Percentiles rank a stretch among this genome's conserved stretches.
Conservation (phyloP, 73 alveolate species). For the Blepharisma japonicum region DNA sequence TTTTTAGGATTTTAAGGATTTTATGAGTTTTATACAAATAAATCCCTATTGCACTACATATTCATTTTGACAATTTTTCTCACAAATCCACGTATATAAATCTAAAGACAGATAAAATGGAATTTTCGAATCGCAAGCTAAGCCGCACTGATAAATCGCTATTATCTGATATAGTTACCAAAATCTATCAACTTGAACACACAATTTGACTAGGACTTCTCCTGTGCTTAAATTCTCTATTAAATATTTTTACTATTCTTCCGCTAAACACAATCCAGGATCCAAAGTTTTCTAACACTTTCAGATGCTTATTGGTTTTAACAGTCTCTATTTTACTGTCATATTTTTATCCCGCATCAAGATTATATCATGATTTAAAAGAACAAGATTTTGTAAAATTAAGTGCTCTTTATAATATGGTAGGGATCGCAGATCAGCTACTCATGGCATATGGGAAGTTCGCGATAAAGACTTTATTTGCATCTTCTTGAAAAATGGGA, state of each 20-base stretch:
- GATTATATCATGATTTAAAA: constrained; percentile 9
- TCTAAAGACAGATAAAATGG: too few species aligned
- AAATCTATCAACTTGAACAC: too few species aligned
- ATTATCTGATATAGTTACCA: too few species aligned
- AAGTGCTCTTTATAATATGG: background rate
- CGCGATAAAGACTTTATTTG: background rate
- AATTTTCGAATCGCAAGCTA: too few species aligned
- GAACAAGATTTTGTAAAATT: constrained; percentile 23
- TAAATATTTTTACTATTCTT: background rate
- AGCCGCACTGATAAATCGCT: too few species aligned
- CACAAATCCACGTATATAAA: too few species aligned
- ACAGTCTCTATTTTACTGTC: background rate
- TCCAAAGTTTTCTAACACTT: background rate
- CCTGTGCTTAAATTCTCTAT: background rate
- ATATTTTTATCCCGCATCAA: background rate
- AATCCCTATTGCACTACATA: too few species aligned
- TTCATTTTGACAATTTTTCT: too few species aligned
- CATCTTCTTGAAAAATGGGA: background rate
- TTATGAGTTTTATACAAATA: too few species aligned
- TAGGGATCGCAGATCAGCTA: constrained; percentile 14
- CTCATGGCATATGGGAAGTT: constrained; percentile 20
- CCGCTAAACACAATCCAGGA: background rate
- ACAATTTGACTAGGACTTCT: background rate
- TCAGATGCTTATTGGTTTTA: background rate
- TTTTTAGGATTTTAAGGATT: too few species aligned